These are phyloP conservation scores for Escovopsis sp. DNA, from an alignment of 2,329 filamentous ascomycete species.

Conservation along the genomic window DNA sequence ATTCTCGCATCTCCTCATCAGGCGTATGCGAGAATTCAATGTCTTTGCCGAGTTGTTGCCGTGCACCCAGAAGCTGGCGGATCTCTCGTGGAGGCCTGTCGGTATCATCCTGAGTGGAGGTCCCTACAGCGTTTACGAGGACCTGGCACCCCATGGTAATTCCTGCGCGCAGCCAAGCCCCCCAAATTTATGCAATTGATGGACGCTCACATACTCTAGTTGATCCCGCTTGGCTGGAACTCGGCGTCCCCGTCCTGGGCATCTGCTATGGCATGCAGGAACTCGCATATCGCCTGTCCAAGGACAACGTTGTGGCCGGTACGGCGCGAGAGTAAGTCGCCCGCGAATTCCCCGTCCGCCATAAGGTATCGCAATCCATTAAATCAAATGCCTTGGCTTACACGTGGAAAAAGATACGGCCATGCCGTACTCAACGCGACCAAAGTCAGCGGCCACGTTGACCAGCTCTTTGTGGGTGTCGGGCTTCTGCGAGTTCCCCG, in stretches of 20 bases:
- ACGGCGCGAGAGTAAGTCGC: constrained; percentile 2
- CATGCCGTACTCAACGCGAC: constrained; percentile 30
- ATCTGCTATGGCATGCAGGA: constrained; percentile 31
- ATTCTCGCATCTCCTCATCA: constrained; percentile 57
- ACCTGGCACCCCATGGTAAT: constrained; percentile 42
- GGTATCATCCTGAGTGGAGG: constrained; percentile 52
- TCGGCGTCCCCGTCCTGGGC: constrained; percentile 37
- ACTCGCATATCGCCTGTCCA: constrained; percentile 51
- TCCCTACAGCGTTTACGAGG: constrained; percentile 65
- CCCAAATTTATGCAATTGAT: neutral
- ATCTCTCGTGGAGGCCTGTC: constrained; percentile 64
- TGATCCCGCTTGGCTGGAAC: constrained; percentile 61
- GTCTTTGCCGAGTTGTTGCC: constrained; percentile 67
- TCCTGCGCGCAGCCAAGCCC: neutral
- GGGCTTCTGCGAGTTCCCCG: no score
- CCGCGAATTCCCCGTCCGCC: neutral
- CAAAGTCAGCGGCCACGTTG: constrained; percentile 46
- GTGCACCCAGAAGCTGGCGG: constrained; percentile 66
- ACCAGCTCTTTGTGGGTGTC: constrained; percentile 49
- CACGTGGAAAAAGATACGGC: neutral
- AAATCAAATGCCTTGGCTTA: neutral
- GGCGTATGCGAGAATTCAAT: constrained; percentile 59
- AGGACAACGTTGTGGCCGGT: constrained; percentile 38
- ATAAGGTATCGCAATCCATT: neutral
- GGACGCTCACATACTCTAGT: constrained; percentile 32